Percentiles rank a stretch among this genome's conserved stretches.
Evolutionary conservation across 768 basidiomycete genomes (phyloP).

Genomic region (Amanita molliuscula): DNA sequence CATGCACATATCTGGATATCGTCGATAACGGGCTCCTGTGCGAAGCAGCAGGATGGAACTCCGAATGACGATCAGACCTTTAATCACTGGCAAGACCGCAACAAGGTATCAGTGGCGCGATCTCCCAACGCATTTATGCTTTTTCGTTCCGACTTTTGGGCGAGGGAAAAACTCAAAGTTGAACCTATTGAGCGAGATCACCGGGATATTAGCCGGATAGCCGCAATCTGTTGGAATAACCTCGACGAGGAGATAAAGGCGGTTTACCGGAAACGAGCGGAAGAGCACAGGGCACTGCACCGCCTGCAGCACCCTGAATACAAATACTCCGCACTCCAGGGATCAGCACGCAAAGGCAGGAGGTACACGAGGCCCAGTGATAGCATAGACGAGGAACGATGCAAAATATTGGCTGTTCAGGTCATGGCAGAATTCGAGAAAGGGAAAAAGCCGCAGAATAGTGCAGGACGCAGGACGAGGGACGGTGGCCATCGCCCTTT

Average conservation of each 20-base stretch:
- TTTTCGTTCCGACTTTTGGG: conserved; percentile 56
- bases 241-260: conserved; percentile 29
- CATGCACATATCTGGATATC: not conserved
- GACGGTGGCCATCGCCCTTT: not conserved
- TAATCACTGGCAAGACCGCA: conserved; percentile 6
- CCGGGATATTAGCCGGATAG: conserved; percentile 56
- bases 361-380: conserved; percentile 14
- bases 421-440: conserved; percentile 23
- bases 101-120: conserved; percentile 43
- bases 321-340: conserved; percentile 28
- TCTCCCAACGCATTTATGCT: conserved; percentile 74
- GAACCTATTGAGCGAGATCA: conserved; percentile 48
- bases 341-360: conserved; percentile 1
- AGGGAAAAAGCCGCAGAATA: conserved; percentile 13
- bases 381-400: conserved; percentile 26
- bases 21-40: not conserved
- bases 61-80: not conserved
- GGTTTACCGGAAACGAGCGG: conserved; percentile 33
- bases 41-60: not conserved
- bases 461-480: conserved; percentile 11
- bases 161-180: conserved; percentile 36
- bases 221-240: conserved; percentile 50
- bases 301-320: conserved; percentile 40
- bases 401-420: conserved; percentile 21
- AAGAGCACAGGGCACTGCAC: conserved; percentile 35